phyloP scores from a whole-genome alignment of 2,329 filamentous ascomycete species.

The Paecilomyces dactylethromorphus region DNA sequence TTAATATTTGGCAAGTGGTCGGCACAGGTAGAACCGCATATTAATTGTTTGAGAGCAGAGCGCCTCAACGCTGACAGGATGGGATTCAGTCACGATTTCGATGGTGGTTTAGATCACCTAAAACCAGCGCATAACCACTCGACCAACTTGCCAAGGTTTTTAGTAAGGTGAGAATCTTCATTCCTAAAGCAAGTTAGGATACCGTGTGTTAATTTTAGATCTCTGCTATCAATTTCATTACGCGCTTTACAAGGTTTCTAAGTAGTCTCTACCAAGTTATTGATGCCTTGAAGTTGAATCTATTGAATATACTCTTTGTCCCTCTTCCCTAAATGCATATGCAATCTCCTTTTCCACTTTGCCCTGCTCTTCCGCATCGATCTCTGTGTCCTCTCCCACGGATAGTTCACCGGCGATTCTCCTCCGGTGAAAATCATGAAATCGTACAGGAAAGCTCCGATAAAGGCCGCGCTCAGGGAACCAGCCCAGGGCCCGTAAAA shows the following conservation, averaged over 20 bases:
- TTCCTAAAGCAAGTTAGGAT: not conserved
- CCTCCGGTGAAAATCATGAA: conserved; percentile 46
- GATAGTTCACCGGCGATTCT: conserved; percentile 48
- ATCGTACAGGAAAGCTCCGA: conserved; percentile 46
- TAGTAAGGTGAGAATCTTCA: not conserved
- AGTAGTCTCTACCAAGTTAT: not conserved
- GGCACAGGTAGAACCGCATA: too few relatives aligned
- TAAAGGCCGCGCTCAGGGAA: conserved; percentile 31
- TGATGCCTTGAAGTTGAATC: not conserved
- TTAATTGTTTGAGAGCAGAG: too few relatives aligned
- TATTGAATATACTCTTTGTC: not conserved
- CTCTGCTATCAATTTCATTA: too few relatives aligned
- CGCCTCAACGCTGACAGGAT: too few relatives aligned
- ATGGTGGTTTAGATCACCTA: not conserved
- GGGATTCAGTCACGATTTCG: not conserved
- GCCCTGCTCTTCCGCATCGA: conserved; percentile 39
- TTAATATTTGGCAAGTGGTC: too few relatives aligned
- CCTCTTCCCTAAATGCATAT: conserved; percentile 9
- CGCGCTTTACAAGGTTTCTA: too few relatives aligned
- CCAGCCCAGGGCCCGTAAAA: conserved; percentile 41
- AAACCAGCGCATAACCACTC: not conserved
- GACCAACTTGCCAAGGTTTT: not conserved
- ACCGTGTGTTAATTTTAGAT: not conserved
- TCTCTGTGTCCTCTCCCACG: conserved; percentile 35
- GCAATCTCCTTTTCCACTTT: conserved; percentile 23